Evolutionary conservation across 805 yeast genomes (phyloP).

Genomic region (Grigorovia humatica): DNA sequence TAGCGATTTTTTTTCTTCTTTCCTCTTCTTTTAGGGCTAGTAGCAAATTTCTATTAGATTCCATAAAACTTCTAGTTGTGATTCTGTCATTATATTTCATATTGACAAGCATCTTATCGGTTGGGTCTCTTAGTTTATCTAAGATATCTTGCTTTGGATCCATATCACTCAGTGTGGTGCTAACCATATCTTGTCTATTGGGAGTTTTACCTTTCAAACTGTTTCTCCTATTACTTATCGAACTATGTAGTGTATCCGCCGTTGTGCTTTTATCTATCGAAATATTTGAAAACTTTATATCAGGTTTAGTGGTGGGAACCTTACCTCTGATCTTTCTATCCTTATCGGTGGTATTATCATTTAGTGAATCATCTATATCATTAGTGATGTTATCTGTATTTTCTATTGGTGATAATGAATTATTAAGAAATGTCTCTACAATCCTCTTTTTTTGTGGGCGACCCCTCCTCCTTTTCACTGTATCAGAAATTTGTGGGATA

Average conservation of each 20-base stretch:
- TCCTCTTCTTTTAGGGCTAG: conserved; percentile 27
- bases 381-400: background rate
- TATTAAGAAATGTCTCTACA: conserved; percentile 20
- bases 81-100: conserved; percentile 28
- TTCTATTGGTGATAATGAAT: conserved; percentile 1
- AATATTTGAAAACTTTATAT: background rate
- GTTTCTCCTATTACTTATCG: background rate
- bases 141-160: conserved; percentile 18
- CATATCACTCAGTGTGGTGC: background rate
- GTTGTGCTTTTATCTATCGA: background rate
- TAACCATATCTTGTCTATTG: background rate
- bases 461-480: conserved; percentile 23
- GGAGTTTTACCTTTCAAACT: background rate
- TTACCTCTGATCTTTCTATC: background rate
- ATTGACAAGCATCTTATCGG: conserved; percentile 27
- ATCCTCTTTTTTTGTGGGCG: conserved; percentile 28
- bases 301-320: background rate
- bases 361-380: background rate
- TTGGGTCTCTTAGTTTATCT: conserved; percentile 24
- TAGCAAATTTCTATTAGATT: conserved; percentile 23
- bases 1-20: conserved; percentile 22
- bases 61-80: conserved; percentile 26
- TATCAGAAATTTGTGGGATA: background rate
- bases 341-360: background rate
- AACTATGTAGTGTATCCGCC: background rate